Conservation (phyloP, 2,329 filamentous ascomycete genomes). For the Scopulariopsis brevicaulis region DNA sequence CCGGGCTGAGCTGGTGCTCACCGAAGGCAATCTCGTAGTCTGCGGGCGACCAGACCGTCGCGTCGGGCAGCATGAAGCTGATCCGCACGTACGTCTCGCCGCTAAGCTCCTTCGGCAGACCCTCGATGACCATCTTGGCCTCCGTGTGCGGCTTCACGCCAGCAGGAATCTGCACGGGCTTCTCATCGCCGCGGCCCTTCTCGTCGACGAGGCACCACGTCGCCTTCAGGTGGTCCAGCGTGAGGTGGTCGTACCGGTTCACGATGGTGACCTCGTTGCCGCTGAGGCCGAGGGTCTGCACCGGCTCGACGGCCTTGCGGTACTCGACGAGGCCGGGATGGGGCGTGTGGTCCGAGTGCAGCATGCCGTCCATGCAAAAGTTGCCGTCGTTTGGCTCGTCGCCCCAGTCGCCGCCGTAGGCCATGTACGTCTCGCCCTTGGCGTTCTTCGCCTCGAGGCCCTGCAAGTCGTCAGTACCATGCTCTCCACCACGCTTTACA, state of each 20-base stretch:
- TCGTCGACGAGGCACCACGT: conserved; percentile 29
- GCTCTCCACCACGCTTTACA: neutral
- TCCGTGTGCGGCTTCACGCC: conserved; percentile 31
- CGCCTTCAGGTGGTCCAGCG: conserved; percentile 36
- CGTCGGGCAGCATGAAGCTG: conserved; percentile 28
- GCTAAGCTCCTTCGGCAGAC: conserved; percentile 11
- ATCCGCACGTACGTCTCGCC: conserved; percentile 35
- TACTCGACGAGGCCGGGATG: conserved; percentile 41
- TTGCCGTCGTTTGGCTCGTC: conserved; percentile 48
- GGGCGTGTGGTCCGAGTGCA: conserved; percentile 34
- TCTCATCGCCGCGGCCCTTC: conserved; percentile 11
- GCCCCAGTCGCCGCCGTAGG: conserved; percentile 50
- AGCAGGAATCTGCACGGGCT: conserved; percentile 26
- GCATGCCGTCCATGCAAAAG: conserved; percentile 47
- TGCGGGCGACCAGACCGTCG: conserved; percentile 37
- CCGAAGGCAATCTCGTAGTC: conserved; percentile 41
- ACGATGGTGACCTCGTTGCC: conserved; percentile 30
- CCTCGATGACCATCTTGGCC: conserved; percentile 19
- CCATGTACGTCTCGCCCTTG: conserved; percentile 36
- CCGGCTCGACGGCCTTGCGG: conserved; percentile 47
- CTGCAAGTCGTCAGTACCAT: conserved; percentile 9
- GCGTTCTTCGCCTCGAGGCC: conserved; percentile 29
- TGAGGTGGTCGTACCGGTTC: conserved; percentile 43
- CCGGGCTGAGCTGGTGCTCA: conserved; percentile 27
- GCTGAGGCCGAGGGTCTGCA: conserved; percentile 34